Conservation (phyloP, 768 basidiomycete species). For the Phylloporus arenicola region DNA sequence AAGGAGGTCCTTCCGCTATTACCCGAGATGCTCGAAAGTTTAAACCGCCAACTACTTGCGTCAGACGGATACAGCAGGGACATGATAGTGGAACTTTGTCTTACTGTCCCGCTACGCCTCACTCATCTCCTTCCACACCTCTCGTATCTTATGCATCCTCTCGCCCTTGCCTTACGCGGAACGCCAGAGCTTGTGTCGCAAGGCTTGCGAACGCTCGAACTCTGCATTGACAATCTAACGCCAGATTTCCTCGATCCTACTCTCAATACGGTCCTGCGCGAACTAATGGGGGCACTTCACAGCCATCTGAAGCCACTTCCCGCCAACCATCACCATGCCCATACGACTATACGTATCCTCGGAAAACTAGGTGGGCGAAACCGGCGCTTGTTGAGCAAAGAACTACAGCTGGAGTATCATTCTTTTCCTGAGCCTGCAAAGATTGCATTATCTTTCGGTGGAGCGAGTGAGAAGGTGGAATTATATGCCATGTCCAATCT, state of each 20-base stretch:
- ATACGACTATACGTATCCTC: conserved; percentile 91
- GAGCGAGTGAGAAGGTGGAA: conserved; percentile 56
- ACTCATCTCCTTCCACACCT: conserved; percentile 95
- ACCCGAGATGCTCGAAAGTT: conserved; percentile 93
- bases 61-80: conserved; percentile 81
- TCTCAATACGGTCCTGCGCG: conserved; percentile 83
- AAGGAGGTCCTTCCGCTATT: conserved; percentile 94
- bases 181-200: conserved; percentile 88
- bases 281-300: conserved; percentile 93
- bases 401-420: conserved; percentile 68
- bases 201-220: conserved; percentile 90
- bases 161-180: conserved; percentile 86
- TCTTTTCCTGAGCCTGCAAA: conserved; percentile 67
- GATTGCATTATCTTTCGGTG: conserved; percentile 69
- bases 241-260: conserved; percentile 98
- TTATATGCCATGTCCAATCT: conserved; percentile 61
- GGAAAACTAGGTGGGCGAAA: conserved; percentile 97
- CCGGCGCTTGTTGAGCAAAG: conserved; percentile 75
- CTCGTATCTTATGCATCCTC: conserved; percentile 91
- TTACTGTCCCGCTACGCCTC: conserved; percentile 92
- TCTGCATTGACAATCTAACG: conserved; percentile 98
- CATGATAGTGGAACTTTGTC: conserved; percentile 93
- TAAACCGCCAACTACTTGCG: conserved; percentile 84
- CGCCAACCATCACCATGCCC: conserved; percentile 81
- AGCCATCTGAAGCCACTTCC: conserved; percentile 87